Evolutionary conservation across 495 filamentous ascomycete species (phyloP).

Genomic region (Sabuloglossum arenarium): DNA sequence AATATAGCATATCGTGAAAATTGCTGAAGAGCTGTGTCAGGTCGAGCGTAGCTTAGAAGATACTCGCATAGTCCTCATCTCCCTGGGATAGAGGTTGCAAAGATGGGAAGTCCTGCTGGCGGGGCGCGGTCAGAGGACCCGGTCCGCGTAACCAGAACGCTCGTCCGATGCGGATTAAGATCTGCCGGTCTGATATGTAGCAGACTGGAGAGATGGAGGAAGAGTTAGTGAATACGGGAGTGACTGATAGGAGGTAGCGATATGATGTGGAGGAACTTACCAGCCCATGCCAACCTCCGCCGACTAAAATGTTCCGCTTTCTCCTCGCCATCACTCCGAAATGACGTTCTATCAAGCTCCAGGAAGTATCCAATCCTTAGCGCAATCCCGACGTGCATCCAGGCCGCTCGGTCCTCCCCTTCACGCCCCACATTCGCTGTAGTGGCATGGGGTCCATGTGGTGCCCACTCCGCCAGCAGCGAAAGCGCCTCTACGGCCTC

Average conservation of each 20-base stretch:
- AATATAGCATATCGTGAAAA: constrained; percentile 44
- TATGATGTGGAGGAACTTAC: too few relatives aligned
- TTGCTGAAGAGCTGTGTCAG: constrained; percentile 46
- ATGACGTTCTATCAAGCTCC: constrained; percentile 33
- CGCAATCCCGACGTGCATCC: constrained; percentile 48
- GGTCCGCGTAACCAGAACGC: constrained; percentile 47
- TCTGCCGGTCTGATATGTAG: constrained; percentile 43
- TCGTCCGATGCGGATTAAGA: constrained; percentile 39
- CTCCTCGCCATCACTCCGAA: constrained; percentile 25
- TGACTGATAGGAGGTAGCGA: too few relatives aligned
- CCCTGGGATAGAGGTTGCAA: constrained; percentile 27
- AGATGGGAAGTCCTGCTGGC: constrained; percentile 39
- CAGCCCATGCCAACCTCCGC: constrained; percentile 40
- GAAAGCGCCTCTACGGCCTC: not conserved
- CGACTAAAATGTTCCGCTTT: constrained; percentile 27
- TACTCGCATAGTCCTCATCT: constrained; percentile 38
- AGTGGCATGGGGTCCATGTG: constrained; percentile 33
- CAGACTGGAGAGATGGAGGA: too few relatives aligned
- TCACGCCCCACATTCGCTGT: constrained; percentile 35
- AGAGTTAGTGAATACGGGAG: too few relatives aligned
- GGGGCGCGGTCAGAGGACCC: constrained; percentile 37
- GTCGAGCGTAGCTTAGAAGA: constrained; percentile 41
- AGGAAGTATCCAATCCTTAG: constrained; percentile 43
- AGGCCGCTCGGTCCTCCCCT: constrained; percentile 43
- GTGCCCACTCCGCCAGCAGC: not conserved